Evolutionary conservation across 306 rosid genomes (phyloP).

Genomic region (apple (Malus domestica)): DNA sequence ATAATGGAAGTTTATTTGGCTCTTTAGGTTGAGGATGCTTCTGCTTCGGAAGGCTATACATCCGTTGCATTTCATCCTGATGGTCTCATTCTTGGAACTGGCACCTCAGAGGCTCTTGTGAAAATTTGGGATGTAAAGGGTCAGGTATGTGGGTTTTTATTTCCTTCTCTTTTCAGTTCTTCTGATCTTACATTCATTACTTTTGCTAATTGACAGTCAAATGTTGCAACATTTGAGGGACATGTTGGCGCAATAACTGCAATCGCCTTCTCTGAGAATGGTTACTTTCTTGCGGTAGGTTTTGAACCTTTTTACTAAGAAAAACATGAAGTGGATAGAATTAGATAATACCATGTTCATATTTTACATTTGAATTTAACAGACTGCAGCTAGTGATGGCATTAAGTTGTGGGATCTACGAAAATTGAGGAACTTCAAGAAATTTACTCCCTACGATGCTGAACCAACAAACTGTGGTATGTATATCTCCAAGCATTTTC

Average conservation of each 20-base stretch:
- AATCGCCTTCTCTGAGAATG: constrained; percentile 92
- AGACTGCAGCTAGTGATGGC: constrained; percentile 98
- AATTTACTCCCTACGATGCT: constrained; percentile 69
- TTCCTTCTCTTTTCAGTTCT: neutral
- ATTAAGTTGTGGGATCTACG: constrained; percentile 97
- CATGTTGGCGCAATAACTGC: constrained; percentile 86
- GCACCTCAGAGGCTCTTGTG: constrained; percentile 77
- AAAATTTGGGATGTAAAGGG: constrained; percentile 98
- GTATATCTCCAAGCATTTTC: neutral
- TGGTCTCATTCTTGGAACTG: constrained; percentile 99
- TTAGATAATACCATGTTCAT: constrained; percentile 8
- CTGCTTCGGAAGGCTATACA: constrained; percentile 76
- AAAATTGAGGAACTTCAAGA: constrained; percentile 81
- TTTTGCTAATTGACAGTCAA: constrained; percentile 50
- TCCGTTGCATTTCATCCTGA: constrained; percentile 99
- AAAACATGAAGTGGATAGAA: neutral
- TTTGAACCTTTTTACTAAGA: neutral
- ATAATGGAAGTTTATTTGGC: constrained; percentile 1
- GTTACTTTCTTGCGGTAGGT: constrained; percentile 97
- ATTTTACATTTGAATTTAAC: constrained; percentile 22
- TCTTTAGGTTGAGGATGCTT: constrained; percentile 64
- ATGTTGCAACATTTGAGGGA: constrained; percentile 90
- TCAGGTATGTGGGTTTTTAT: constrained; percentile 50
- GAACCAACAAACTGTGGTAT: constrained; percentile 87
- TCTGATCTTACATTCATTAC: neutral